These are phyloP conservation scores for Choanephora cucurbitarum DNA, from an alignment of 371 early-diverging fungal genomes.

Conservation along the genomic window DNA sequence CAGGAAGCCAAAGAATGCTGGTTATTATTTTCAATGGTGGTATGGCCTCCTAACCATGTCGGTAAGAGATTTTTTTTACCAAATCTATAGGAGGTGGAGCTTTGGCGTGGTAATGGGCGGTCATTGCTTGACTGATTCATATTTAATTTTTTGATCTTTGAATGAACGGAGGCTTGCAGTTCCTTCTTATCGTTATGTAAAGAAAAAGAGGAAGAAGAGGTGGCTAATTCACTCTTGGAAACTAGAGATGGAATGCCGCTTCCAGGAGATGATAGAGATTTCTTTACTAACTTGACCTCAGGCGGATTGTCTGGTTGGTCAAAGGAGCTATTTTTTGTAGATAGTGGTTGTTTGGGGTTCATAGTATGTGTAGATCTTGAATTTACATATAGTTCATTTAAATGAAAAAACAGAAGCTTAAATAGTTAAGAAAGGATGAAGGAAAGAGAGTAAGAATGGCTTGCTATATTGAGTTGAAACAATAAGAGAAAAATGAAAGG, in stretches of 20 bases:
- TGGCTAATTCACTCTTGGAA: slow-evolving; percentile 9
- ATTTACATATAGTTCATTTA: background rate
- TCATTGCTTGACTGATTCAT: slow-evolving; percentile 17
- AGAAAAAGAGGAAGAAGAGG: slow-evolving; percentile 10
- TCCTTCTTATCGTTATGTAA: slow-evolving; percentile 15
- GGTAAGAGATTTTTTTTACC: slow-evolving; percentile 39
- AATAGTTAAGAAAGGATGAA: too few species aligned
- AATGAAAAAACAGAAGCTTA: too few species aligned
- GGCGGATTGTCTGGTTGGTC: slow-evolving; percentile 1
- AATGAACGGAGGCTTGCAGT: slow-evolving; percentile 2
- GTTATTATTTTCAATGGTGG: slow-evolving; percentile 7
- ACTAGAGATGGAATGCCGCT: slow-evolving; percentile 4
- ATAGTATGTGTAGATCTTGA: background rate
- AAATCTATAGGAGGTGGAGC: slow-evolving; percentile 38
- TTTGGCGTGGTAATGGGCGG: slow-evolving; percentile 27
- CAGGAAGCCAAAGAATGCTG: slow-evolving; percentile 1
- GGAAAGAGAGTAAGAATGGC: too few species aligned
- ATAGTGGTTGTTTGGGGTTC: background rate
- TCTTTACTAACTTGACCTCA: slow-evolving; percentile 13
- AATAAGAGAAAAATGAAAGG: too few species aligned
- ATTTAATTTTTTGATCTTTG: slow-evolving; percentile 12
- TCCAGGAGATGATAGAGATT: slow-evolving; percentile 22
- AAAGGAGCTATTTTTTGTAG: background rate
- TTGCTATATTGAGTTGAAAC: too few species aligned
- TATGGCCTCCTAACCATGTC: slow-evolving; percentile 41